These are phyloP conservation scores for Nicotiana rustica DNA, from an alignment of 305 asterid species.

Conservation along the genomic window DNA sequence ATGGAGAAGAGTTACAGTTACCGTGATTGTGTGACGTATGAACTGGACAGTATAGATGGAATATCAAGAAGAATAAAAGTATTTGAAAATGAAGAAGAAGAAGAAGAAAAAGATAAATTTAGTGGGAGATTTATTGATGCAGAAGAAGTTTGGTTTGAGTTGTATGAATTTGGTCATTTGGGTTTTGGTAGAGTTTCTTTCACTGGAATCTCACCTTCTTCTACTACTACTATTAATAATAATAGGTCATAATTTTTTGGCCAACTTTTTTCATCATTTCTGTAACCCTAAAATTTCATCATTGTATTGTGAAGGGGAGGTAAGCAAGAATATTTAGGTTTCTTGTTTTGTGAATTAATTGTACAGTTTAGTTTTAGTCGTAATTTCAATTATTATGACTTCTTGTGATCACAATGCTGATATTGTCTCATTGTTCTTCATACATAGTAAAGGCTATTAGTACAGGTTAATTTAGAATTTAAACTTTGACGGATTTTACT, in stretches of 20 bases:
- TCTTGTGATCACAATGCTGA: not conserved
- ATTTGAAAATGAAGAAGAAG: not conserved
- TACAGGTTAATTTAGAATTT: too few species aligned
- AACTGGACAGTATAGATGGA: constrained; percentile 35
- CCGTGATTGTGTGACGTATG: constrained; percentile 40
- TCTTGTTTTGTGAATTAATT: constrained; percentile 15
- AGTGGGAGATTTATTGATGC: constrained; percentile 55
- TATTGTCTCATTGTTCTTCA: not conserved
- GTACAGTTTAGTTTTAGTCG: constrained; percentile 16
- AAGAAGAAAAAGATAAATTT: constrained; percentile 42
- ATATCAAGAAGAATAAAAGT: constrained; percentile 39
- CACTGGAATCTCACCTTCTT: constrained; percentile 53
- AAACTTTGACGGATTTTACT: not conserved
- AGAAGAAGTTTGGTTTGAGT: constrained; percentile 64
- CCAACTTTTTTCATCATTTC: too few species aligned
- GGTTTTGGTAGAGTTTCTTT: constrained; percentile 93
- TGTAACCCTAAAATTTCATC: too few species aligned
- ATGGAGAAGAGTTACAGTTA: constrained; percentile 34
- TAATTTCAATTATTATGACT: not conserved
- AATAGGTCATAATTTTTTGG: too few species aligned
- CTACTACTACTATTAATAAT: too few species aligned
- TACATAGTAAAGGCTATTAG: not conserved
- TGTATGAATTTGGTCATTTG: constrained; percentile 64
- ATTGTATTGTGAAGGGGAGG: not conserved
- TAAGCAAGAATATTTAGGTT: not conserved